Evolutionary conservation across 352 stramenopile species (phyloP).

Genomic region (Globisporangium echinulatum): DNA sequence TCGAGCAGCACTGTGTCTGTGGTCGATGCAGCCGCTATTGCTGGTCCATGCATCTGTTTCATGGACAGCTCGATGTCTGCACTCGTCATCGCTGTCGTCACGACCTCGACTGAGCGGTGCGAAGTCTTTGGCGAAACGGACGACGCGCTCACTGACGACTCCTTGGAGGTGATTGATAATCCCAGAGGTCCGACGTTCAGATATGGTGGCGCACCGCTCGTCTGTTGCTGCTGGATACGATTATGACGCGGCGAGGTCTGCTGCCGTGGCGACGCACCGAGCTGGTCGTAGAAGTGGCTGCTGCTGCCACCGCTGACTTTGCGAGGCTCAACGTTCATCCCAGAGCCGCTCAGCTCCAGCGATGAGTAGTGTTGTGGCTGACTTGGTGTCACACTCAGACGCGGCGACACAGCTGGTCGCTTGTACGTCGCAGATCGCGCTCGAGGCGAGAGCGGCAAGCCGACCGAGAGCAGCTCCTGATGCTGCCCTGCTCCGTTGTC

Average conservation of each 20-base stretch:
- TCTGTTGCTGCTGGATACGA: constrained; percentile 2
- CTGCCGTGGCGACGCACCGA: not conserved
- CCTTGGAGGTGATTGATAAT: constrained; percentile 4
- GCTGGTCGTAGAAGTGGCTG: not conserved
- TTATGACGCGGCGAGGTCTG: constrained; percentile 4
- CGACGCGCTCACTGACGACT: not conserved
- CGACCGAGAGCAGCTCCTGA: not conserved
- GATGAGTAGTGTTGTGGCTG: not conserved
- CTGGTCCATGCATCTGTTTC: not conserved
- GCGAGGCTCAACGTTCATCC: not conserved
- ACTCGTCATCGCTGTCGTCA: not conserved
- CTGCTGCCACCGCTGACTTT: not conserved
- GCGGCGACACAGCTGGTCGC: not conserved
- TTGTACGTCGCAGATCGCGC: constrained; percentile 12
- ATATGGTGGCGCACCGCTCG: not conserved
- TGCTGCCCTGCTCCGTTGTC: not conserved
- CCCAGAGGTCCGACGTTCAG: not conserved
- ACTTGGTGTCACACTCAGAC: not conserved
- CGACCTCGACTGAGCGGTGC: not conserved
- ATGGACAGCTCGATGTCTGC: too few relatives aligned
- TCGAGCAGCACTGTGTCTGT: not conserved
- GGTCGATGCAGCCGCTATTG: not conserved
- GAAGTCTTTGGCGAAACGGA: not conserved
- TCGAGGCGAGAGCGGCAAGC: constrained; percentile 7
- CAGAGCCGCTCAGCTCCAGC: constrained; percentile 4